Conservation (phyloP, 2,329 filamentous ascomycete genomes). For the Colletotrichum sp. region DNA sequence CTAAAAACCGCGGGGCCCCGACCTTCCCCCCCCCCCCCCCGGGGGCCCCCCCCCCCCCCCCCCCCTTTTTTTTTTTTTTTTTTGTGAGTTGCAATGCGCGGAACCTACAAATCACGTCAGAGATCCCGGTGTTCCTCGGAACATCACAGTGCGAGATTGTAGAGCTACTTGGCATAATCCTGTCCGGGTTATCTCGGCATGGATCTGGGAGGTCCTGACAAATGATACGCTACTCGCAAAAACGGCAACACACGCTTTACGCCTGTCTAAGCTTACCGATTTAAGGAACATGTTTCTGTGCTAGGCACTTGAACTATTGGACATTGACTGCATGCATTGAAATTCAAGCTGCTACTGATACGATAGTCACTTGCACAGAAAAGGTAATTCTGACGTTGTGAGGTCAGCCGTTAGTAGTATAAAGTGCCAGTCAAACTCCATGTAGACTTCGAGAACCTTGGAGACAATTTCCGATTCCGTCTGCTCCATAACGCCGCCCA, state of each 20-base stretch:
- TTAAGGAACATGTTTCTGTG: accelerated
- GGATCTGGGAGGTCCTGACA: no score
- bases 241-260: neutral
- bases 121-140: accelerated
- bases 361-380: neutral
- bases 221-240: neutral
- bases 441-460: neutral
- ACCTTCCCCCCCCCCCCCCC: no score
- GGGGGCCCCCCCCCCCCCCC: no score
- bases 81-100: neutral
- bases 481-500: neutral
- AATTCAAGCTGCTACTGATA: neutral
- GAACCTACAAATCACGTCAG: neutral
- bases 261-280: neutral
- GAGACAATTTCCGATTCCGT: neutral
- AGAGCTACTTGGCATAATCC: neutral
- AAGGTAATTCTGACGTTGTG: neutral
- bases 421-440: neutral
- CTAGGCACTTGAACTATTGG: neutral
- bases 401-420: neutral
- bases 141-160: neutral
- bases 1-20: no score
- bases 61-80: no score
- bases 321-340: neutral
- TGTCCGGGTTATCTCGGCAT: neutral